Percentiles rank a stretch among this genome's conserved stretches.
Evolutionary conservation across 768 basidiomycete species (phyloP).

Genomic region (Ramaria rubella): DNA sequence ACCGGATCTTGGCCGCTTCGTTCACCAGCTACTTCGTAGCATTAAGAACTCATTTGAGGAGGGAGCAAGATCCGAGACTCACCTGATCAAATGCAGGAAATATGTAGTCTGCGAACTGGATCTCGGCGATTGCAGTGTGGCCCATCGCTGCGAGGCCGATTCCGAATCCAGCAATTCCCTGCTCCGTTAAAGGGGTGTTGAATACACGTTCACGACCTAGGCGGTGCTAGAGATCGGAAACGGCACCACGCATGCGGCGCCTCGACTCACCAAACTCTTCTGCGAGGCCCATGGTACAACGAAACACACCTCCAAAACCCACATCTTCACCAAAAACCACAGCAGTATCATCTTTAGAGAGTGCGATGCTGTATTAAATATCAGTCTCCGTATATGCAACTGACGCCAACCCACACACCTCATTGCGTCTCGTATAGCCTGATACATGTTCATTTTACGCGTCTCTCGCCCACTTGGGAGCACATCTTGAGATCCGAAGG

Average conservation of each 20-base stretch:
- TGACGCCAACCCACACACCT: constrained; percentile 38
- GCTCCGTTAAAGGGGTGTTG: constrained; percentile 89
- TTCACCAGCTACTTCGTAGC: constrained; percentile 63
- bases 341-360: constrained; percentile 79
- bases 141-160: constrained; percentile 91
- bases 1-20: constrained; percentile 90
- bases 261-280: constrained; percentile 77
- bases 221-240: background rate
- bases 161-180: constrained; percentile 92
- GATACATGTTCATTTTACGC: constrained; percentile 93
- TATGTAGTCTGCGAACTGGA: constrained; percentile 83
- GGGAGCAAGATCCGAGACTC: no score
- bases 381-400: background rate
- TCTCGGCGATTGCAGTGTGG: constrained; percentile 90
- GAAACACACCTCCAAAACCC: constrained; percentile 90
- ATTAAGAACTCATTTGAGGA: no score
- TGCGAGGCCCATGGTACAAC: constrained; percentile 89
- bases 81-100: constrained; percentile 94
- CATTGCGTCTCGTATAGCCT: constrained; percentile 87
- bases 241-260: background rate
- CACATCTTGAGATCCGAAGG: constrained; percentile 33
- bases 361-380: constrained; percentile 52
- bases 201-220: constrained; percentile 87
- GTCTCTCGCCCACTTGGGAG: constrained; percentile 75
- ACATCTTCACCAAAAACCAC: constrained; percentile 91